These are phyloP conservation scores for Tolypocladium guangdongense DNA, from an alignment of 2,329 filamentous ascomycete genomes.

Conservation along the genomic window DNA sequence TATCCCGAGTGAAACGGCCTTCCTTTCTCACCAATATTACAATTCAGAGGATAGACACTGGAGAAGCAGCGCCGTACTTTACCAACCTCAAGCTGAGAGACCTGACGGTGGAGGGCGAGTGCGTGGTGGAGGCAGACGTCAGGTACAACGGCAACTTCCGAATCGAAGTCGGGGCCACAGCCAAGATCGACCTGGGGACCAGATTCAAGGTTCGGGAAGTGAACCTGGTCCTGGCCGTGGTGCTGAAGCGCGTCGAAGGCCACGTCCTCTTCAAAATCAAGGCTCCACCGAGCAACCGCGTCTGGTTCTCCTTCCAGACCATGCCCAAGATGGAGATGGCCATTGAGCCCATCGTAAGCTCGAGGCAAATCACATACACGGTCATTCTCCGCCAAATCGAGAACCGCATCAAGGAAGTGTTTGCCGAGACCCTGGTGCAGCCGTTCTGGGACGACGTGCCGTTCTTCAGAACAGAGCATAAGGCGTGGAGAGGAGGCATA, in stretches of 20 bases:
- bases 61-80: conserved; percentile 76
- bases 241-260: conserved; percentile 75
- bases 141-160: conserved; percentile 83
- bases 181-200: conserved; percentile 78
- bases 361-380: conserved; percentile 88
- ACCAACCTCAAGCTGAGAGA: conserved; percentile 84
- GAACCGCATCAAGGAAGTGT: conserved; percentile 84
- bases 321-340: conserved; percentile 88
- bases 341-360: conserved; percentile 93
- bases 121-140: conserved; percentile 75
- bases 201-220: conserved; percentile 88
- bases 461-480: conserved; percentile 71
- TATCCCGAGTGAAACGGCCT: conserved; percentile 84
- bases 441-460: conserved; percentile 96
- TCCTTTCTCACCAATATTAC: conserved; percentile 77
- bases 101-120: conserved; percentile 83
- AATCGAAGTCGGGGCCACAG: conserved; percentile 84
- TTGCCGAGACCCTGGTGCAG: conserved; percentile 81
- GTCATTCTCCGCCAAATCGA: conserved; percentile 90
- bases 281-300: conserved; percentile 83
- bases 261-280: conserved; percentile 82
- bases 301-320: conserved; percentile 95
- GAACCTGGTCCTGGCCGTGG: conserved; percentile 75
- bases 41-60: conserved; percentile 76
- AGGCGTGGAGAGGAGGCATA: conserved; percentile 76